Percentiles rank a stretch among this genome's conserved stretches.
Conservation (phyloP, 345 rosid genomes). For the Ceriops decandra region DNA sequence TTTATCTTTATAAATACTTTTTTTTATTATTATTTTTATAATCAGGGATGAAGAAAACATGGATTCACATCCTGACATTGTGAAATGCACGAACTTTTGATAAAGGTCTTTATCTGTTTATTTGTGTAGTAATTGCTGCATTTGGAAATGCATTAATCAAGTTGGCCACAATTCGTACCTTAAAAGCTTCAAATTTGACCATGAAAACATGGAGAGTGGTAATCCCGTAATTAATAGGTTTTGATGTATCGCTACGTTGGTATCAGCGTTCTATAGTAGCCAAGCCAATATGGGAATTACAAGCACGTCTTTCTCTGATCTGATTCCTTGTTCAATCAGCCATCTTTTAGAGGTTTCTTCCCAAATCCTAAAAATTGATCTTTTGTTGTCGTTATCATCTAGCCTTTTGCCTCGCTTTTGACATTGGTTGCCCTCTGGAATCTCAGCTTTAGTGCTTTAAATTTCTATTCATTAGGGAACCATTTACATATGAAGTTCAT, state of each 20-base stretch:
- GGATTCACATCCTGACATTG: no score
- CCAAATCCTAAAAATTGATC: not conserved
- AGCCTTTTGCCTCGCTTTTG: constrained; percentile 16
- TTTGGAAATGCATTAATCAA: no score
- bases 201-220: not conserved
- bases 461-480: not conserved
- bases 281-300: not conserved
- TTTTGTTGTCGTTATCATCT: not conserved
- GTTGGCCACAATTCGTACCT: no score
- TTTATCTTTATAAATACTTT: no score
- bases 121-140: no score
- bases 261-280: no score
- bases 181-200: no score
- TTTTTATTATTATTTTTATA: no score
- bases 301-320: not conserved
- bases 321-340: not conserved
- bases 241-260: not conserved
- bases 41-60: no score
- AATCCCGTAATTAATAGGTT: not conserved
- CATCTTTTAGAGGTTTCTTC: not conserved
- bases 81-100: no score
- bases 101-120: no score
- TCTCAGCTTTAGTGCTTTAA: not conserved
- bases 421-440: constrained; percentile 19
- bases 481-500: constrained; percentile 10